Evolutionary conservation across 345 rosid genomes (phyloP), one percentile per base, ranked within the genome.

Genomic region (Brassica rapa): DNA sequence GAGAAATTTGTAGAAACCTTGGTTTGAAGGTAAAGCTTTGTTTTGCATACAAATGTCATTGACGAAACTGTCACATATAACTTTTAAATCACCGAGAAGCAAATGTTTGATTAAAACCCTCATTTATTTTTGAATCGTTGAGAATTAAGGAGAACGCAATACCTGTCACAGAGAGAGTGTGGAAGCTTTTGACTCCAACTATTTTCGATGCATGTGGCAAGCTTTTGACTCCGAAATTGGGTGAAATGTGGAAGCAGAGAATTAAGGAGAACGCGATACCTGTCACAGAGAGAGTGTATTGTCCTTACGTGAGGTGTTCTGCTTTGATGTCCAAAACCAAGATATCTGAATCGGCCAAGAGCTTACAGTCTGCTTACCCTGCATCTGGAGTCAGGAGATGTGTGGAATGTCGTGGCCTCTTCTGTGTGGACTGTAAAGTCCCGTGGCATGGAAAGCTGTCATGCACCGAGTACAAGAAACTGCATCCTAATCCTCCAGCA

Each of bases 401-500:
- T 78, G 62, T 81, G 35, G 82, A 86, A 78, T 92, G 98, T 35
- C 82, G 77, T 53, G 62, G 80, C 14, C 73, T 80, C 76, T 89
- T 94, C 81, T 92, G 97, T 63, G 77, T 89, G 63, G 57, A 90
- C 53, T 94, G 98, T 86, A 92, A 86, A 84, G 97, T 87, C 39
- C 92, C 89, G 14, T 94, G 97, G 97, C 98, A 94, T 64, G 71
- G 41, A 9, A 39, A 64, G 7, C 56, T 88, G 86, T 82, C 91
- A 0, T 94, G 96, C 71, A 0, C 8, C n/a, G 80, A 71, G 37
- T 89, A 86, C 83, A 84, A 29, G 43, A 62, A 55, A 77, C 71
- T 86, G 69, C 85, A 89, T 55, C 59, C 82, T 62, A 78, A 82
- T 27, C 82, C 80, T 8, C 24, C 76, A 11, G 89, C 87, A 60